Conservation (phyloP, 495 filamentous ascomycete species). For the Sporormia fimetaria region DNA sequence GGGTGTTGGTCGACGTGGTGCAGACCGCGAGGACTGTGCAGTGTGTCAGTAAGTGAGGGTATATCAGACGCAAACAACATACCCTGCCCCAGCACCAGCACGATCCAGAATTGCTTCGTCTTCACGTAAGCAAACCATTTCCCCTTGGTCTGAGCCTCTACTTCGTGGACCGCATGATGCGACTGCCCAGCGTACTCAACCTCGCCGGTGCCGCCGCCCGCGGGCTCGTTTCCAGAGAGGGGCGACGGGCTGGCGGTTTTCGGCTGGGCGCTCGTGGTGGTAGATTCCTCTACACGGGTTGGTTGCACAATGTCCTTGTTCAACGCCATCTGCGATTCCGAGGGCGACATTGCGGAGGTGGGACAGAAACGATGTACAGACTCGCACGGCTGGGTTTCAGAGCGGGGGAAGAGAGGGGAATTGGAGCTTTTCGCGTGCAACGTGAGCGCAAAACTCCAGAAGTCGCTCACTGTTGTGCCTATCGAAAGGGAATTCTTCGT, state of each 20-base stretch:
- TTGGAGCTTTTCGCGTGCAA: constrained; percentile 29
- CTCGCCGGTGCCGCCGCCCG: constrained; percentile 17
- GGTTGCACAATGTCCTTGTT: constrained; percentile 9
- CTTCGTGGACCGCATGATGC: constrained; percentile 34
- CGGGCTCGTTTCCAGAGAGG: constrained; percentile 22
- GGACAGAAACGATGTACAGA: neutral
- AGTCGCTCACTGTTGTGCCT: constrained; percentile 29
- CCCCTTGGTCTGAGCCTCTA: constrained; percentile 34
- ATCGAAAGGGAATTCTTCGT: no score
- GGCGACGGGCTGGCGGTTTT: constrained; percentile 16
- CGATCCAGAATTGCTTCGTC: constrained; percentile 78
- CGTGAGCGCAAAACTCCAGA: constrained; percentile 35
- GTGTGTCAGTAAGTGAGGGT: no score
- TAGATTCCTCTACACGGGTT: constrained; percentile 10
- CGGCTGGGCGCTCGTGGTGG: constrained; percentile 26
- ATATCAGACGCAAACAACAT: constrained; percentile 2
- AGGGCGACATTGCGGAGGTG: neutral
- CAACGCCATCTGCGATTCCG: constrained; percentile 10
- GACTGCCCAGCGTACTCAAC: constrained; percentile 21
- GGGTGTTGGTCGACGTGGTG: constrained; percentile 82
- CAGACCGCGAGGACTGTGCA: constrained; percentile 69
- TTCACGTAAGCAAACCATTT: constrained; percentile 66
- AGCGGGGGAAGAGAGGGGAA: constrained; percentile 3
- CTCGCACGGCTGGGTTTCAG: no score
- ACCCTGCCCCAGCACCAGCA: constrained; percentile 59